Conservation (phyloP, 306 rosid genomes). For the Vigna mungo region DNA sequence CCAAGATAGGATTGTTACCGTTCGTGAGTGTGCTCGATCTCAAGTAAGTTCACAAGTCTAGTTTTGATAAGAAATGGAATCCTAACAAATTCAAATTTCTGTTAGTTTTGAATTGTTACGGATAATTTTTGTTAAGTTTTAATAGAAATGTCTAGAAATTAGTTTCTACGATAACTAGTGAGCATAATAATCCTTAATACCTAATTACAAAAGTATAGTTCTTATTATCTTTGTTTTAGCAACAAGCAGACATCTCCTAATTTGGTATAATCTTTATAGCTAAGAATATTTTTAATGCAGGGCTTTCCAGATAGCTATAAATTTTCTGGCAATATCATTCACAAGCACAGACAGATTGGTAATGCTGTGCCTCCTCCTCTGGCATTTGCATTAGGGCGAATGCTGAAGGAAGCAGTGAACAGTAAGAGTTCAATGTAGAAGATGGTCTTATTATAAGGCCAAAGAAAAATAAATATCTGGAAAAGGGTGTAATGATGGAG, state of each 20-base stretch:
- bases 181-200: background rate
- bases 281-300: constrained; percentile 53
- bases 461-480: too few relatives aligned
- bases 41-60: constrained; percentile 66
- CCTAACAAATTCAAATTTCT: too few relatives aligned
- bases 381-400: constrained; percentile 84
- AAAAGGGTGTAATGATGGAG: too few relatives aligned
- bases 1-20: constrained; percentile 92
- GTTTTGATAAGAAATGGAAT: too few relatives aligned
- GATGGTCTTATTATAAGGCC: background rate
- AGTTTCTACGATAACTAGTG: too few relatives aligned
- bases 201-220: background rate
- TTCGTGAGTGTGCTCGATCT: constrained; percentile 96
- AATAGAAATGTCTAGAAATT: background rate
- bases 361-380: constrained; percentile 98
- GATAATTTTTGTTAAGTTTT: too few relatives aligned
- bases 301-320: constrained; percentile 85
- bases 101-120: too few relatives aligned
- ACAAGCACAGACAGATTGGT: constrained; percentile 95
- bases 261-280: constrained; percentile 11
- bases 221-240: background rate
- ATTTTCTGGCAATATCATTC: constrained; percentile 75
- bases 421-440: constrained; percentile 35
- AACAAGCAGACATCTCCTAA: constrained; percentile 6
- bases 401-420: constrained; percentile 79